Evolutionary conservation across 768 basidiomycete species (phyloP).

Genomic region (Podaxis sp.): DNA sequence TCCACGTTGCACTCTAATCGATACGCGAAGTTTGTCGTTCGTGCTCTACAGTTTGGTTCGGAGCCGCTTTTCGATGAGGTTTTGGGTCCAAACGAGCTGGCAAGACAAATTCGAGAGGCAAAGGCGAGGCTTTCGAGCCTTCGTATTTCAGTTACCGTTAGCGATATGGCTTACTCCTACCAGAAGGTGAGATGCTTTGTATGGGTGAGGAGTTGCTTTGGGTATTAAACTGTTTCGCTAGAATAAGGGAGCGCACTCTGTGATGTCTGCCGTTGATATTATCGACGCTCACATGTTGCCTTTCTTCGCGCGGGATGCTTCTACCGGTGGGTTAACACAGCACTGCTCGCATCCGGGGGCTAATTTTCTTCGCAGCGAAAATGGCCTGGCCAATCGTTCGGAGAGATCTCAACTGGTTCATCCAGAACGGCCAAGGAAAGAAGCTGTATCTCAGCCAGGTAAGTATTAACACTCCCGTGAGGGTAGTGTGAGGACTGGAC

Average conservation of each 20-base stretch:
- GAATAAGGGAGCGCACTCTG: conserved; percentile 44
- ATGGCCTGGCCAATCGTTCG: conserved; percentile 60
- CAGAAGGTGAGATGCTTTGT: conserved; percentile 26
- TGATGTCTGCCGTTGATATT: conserved; percentile 56
- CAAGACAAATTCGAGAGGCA: conserved; percentile 43
- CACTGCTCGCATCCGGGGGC: background rate
- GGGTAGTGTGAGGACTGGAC: background rate
- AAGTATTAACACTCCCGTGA: conserved; percentile 6
- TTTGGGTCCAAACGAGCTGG: conserved; percentile 43
- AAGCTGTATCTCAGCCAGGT: conserved; percentile 76
- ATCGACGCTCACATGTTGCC: conserved; percentile 71
- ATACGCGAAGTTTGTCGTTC: conserved; percentile 61
- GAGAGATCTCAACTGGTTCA: conserved; percentile 63
- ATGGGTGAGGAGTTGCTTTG: background rate
- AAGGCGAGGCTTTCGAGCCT: conserved; percentile 47
- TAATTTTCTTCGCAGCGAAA: conserved; percentile 31
- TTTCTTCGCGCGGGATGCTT: conserved; percentile 56
- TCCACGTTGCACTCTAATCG: conserved; percentile 51
- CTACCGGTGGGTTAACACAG: conserved; percentile 38
- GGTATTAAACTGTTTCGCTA: conserved; percentile 14
- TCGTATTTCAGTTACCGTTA: conserved; percentile 66
- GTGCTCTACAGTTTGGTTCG: conserved; percentile 66
- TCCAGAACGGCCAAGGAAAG: conserved; percentile 57
- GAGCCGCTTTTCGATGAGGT: conserved; percentile 64
- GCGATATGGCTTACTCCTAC: conserved; percentile 61